Evolutionary conservation across 176 grass and related monocot genomes (phyloP), one percentile per base, ranked within the genome.

Genomic region (Phragmites australis): DNA sequence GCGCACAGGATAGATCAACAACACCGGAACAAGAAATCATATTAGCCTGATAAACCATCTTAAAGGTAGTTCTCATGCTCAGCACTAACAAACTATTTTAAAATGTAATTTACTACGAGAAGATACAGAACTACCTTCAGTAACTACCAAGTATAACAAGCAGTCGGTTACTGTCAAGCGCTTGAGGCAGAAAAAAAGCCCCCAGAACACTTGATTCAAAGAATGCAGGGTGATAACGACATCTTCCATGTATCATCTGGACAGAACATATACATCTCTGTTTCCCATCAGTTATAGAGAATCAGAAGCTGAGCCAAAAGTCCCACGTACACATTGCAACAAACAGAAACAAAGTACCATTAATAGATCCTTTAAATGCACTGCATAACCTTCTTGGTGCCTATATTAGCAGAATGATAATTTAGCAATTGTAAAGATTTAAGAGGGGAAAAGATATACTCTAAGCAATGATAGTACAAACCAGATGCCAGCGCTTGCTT

Each of bases 401-500:
- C 96, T 99, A 66, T 65, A 91, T 75, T 41, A 89, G 60, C 41
- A 90, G 48, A 55, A 50, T 71, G 47, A 73, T 66, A 70, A 67
- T 41, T 73, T 84, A 76, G 34, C 27, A 81, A 42, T 18, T 79
- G 27, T 67, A 80, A 37, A 85, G 3, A 68, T 63, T 83, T 39
- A 40, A 71, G 34, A 86, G 31, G 87, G 63, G 50, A 30, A n/a
- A 78, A 82, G 23, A 41, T 19, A 61, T 37, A 47, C 81, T 21
- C 22, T 32, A 71, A 75, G 66, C 46, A 87, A 48, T 51, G 11
- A 62, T 71, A 79, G 51, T 79, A 93, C 90, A 78, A 68, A 99
- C 96, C 92, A 99, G 88, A 86, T 95, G 96, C 96, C 96, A 99
- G 23, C 49, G 82, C 72, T 95, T 89, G 81, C 88, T 95, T 83